Conservation (phyloP, 2,329 filamentous ascomycete genomes). For the Aspergillus flavus region DNA sequence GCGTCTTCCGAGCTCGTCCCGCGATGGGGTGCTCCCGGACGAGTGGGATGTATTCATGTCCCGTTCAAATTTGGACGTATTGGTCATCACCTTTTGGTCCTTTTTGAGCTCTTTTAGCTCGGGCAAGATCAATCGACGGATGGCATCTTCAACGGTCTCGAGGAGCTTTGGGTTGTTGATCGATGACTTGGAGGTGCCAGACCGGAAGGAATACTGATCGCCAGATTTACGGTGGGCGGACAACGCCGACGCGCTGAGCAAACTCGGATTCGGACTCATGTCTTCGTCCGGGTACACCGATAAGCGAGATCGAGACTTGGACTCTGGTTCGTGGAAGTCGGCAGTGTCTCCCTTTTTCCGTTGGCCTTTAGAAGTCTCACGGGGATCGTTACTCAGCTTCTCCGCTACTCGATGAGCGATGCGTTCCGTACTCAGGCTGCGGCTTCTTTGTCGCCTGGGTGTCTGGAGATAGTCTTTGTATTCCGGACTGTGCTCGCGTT, state of each 20-base stretch:
- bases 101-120: constrained; percentile 90
- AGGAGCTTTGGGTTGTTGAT: constrained; percentile 91
- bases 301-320: constrained; percentile 52
- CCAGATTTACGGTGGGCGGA: constrained; percentile 57
- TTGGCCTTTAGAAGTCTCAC: constrained; percentile 48
- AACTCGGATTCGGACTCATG: constrained; percentile 62
- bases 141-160: constrained; percentile 90
- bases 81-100: constrained; percentile 78
- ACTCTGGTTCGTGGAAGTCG: constrained; percentile 47
- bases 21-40: constrained; percentile 58
- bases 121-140: constrained; percentile 83
- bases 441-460: constrained; percentile 59
- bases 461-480: constrained; percentile 58
- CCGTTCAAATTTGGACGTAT: constrained; percentile 68
- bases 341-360: constrained; percentile 50
- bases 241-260: constrained; percentile 60
- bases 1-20: constrained; percentile 57
- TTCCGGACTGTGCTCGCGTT: constrained; percentile 29
- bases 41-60: constrained; percentile 64
- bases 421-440: constrained; percentile 67
- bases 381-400: constrained; percentile 60
- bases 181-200: constrained; percentile 67
- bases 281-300: constrained; percentile 58
- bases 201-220: constrained; percentile 61
- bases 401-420: constrained; percentile 70